These are phyloP conservation scores for Buxus sempervirens DNA, from an alignment of 164 flowering plant genomes.

Conservation along the genomic window DNA sequence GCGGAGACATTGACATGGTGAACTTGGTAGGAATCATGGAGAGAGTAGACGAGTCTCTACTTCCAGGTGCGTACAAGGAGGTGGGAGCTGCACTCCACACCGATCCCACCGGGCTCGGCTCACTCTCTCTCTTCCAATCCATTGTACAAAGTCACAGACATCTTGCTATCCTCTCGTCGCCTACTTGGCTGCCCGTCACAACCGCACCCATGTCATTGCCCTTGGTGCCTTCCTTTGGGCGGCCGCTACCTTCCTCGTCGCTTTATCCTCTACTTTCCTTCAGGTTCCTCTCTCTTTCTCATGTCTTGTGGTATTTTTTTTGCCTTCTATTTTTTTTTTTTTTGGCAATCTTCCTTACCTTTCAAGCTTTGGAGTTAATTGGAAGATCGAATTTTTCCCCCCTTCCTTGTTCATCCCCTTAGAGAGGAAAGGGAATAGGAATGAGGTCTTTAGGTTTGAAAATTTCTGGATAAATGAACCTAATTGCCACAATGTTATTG, in stretches of 20 bases:
- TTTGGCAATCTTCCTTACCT: too few relatives aligned
- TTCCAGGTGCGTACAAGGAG: conserved; percentile 84
- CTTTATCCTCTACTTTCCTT: conserved; percentile 62
- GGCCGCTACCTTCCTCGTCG: conserved; percentile 90
- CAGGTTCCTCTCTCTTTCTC: conserved; percentile 41
- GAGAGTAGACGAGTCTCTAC: conserved; percentile 77
- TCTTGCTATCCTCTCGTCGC: conserved; percentile 72
- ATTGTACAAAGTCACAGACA: conserved; percentile 79
- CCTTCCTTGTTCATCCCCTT: too few relatives aligned
- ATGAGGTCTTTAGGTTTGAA: too few relatives aligned
- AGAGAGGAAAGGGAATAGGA: too few relatives aligned
- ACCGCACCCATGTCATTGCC: conserved; percentile 78
- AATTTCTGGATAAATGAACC: too few relatives aligned
- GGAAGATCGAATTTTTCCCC: too few relatives aligned
- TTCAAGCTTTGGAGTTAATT: too few relatives aligned
- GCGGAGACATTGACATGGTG: conserved; percentile 59
- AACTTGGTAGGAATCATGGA: conserved; percentile 85
- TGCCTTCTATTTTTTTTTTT: too few relatives aligned
- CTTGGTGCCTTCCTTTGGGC: conserved; percentile 88
- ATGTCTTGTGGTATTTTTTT: too few relatives aligned
- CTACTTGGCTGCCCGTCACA: conserved; percentile 63
- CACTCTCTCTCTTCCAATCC: conserved; percentile 71
- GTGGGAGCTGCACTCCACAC: conserved; percentile 77
- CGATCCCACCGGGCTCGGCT: conserved; percentile 70
- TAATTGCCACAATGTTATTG: too few relatives aligned